phyloP scores from a whole-genome alignment of 257 asterid genomes.

The Salvia rosmarinus region DNA sequence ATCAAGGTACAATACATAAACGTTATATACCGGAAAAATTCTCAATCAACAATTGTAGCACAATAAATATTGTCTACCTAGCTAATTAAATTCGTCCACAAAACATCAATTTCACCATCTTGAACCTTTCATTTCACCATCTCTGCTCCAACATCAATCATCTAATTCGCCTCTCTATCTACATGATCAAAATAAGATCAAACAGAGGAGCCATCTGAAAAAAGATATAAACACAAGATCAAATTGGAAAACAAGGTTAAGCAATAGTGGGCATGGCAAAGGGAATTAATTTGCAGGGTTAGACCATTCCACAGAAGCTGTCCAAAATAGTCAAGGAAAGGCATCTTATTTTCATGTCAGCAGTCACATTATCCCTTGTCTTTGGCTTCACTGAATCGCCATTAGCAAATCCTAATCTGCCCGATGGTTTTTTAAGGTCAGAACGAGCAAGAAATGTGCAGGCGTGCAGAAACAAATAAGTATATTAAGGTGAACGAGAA shows the following conservation, averaged over 20 bases:
- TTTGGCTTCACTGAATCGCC: slow-evolving; percentile 90
- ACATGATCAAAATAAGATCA: too few relatives aligned
- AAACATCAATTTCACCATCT: too few relatives aligned
- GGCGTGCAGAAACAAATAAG: slow-evolving; percentile 59
- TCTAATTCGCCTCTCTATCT: too few relatives aligned
- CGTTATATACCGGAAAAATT: too few relatives aligned
- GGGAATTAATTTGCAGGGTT: slow-evolving; percentile 30
- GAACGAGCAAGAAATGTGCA: slow-evolving; percentile 95
- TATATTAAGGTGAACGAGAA: slow-evolving; percentile 23
- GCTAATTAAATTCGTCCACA: too few relatives aligned
- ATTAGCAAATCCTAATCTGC: slow-evolving; percentile 78
- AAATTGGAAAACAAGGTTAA: slow-evolving; percentile 26
- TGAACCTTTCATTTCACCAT: too few relatives aligned
- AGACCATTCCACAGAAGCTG: slow-evolving; percentile 96
- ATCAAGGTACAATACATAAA: too few relatives aligned
- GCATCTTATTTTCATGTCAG: slow-evolving; percentile 94
- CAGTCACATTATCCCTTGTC: slow-evolving; percentile 85
- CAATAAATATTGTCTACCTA: too few relatives aligned
- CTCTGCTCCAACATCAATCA: too few relatives aligned
- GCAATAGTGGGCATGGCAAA: slow-evolving; percentile 18
- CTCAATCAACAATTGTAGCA: too few relatives aligned
- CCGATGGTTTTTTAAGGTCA: slow-evolving; percentile 88
- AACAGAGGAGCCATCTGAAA: slow-evolving; percentile 93
- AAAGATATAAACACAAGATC: slow-evolving; percentile 35
- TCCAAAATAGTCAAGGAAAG: slow-evolving; percentile 84